phyloP scores from a whole-genome alignment of 768 basidiomycete species.

The Kwoniella bestiolae region DNA sequence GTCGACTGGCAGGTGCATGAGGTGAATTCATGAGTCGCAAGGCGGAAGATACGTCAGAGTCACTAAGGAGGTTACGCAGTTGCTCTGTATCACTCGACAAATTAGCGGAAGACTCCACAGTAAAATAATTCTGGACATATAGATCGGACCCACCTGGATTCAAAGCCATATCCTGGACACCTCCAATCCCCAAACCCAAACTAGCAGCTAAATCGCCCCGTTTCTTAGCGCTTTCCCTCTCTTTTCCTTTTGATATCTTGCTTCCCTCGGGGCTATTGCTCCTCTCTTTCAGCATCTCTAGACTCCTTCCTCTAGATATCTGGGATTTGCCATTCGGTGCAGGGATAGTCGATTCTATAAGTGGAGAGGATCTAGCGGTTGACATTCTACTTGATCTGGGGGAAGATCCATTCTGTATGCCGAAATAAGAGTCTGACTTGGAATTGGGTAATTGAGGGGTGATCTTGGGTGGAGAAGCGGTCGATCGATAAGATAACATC shows the following conservation, averaged over 20 bases:
- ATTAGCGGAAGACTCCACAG: too few relatives aligned
- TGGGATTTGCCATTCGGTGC: constrained; percentile 12
- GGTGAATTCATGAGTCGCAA: constrained; percentile 35
- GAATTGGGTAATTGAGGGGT: constrained; percentile 16
- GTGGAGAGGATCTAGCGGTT: constrained; percentile 5
- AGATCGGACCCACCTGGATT: constrained; percentile 31
- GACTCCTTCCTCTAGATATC: constrained; percentile 14
- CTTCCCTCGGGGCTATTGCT: constrained; percentile 18
- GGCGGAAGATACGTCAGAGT: constrained; percentile 42
- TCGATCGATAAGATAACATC: constrained; percentile 4
- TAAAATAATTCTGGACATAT: too few relatives aligned
- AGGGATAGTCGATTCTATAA: constrained; percentile 10
- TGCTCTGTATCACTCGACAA: too few relatives aligned
- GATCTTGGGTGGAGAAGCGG: constrained; percentile 5
- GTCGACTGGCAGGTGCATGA: constrained; percentile 15
- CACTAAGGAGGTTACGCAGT: constrained; percentile 41
- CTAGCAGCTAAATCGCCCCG: constrained; percentile 34
- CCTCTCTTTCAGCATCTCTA: constrained; percentile 12
- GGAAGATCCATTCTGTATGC: constrained; percentile 6
- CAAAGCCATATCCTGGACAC: constrained; percentile 29
- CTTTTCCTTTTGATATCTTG: constrained; percentile 33
- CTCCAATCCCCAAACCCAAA: constrained; percentile 29
- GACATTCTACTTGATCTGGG: constrained; percentile 1
- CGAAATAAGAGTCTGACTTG: constrained; percentile 25
- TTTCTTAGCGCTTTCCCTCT: constrained; percentile 11